Evolutionary conservation across 768 basidiomycete genomes (phyloP).

Genomic region (Mycena vulgaris): DNA sequence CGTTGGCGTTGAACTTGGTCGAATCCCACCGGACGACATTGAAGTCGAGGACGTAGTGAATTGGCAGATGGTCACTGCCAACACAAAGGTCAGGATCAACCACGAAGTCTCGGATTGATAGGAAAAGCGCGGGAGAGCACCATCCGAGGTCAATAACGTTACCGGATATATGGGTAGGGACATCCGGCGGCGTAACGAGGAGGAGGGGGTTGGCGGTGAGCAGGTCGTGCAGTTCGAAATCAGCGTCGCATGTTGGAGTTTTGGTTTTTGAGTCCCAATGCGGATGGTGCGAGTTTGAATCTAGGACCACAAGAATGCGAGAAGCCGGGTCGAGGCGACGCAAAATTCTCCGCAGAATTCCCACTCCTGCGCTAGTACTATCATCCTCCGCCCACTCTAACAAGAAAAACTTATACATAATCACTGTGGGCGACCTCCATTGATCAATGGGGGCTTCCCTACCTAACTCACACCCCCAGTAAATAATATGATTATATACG

Average conservation of each 20-base stretch:
- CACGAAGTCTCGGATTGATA: background rate
- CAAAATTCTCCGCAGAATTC: too few relatives aligned
- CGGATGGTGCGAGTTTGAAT: slow-evolving; percentile 1
- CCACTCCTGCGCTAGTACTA: too few relatives aligned
- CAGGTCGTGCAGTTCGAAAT: slow-evolving; percentile 2
- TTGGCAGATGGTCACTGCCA: background rate
- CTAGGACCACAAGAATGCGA: background rate
- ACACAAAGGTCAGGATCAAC: background rate
- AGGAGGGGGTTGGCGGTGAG: background rate
- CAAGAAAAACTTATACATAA: too few relatives aligned
- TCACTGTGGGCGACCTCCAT: too few relatives aligned
- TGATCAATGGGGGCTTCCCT: too few relatives aligned
- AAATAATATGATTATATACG: too few relatives aligned
- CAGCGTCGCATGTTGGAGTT: background rate
- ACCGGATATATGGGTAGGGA: slow-evolving; percentile 2
- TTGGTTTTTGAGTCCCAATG: background rate
- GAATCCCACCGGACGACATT: too few relatives aligned
- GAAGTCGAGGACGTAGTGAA: background rate
- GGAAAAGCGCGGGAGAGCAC: background rate
- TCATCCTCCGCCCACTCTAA: too few relatives aligned
- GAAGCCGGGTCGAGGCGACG: background rate
- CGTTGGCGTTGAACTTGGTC: too few relatives aligned
- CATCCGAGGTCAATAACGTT: background rate
- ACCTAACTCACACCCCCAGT: too few relatives aligned
- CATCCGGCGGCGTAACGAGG: background rate